Evolutionary conservation across 1,139 yeast genomes (phyloP).

Genomic region (Yamadazyma blattariae): DNA sequence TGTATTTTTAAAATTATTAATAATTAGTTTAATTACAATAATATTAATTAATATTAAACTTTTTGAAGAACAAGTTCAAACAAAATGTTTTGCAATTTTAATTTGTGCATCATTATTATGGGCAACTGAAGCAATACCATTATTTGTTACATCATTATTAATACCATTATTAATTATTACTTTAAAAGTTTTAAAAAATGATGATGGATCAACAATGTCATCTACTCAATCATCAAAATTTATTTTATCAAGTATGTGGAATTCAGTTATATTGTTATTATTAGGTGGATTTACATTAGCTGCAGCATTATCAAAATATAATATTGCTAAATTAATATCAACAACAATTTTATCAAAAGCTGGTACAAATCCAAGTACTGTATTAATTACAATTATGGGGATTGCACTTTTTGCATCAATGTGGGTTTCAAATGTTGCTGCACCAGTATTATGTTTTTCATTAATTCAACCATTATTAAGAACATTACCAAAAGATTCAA

Average conservation of each 20-base stretch:
- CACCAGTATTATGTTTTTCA: slow-evolving; percentile 72
- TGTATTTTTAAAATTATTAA: slow-evolving; percentile 42
- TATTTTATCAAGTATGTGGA: slow-evolving; percentile 67
- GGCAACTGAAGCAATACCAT: slow-evolving; percentile 73
- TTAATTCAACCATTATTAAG: slow-evolving; percentile 63
- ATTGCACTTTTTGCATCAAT: slow-evolving; percentile 68
- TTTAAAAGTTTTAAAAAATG: slow-evolving; percentile 56
- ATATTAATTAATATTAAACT: slow-evolving; percentile 52
- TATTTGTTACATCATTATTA: slow-evolving; percentile 62
- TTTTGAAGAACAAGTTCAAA: slow-evolving; percentile 57
- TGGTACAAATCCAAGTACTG: slow-evolving; percentile 64
- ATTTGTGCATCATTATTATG: slow-evolving; percentile 68
- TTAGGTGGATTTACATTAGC: slow-evolving; percentile 75
- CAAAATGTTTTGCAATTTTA: slow-evolving; percentile 65
- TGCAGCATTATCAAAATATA: slow-evolving; percentile 68
- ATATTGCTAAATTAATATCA: slow-evolving; percentile 65
- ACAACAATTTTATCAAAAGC: slow-evolving; percentile 63
- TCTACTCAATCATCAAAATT: slow-evolving; percentile 54
- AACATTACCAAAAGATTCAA: slow-evolving; percentile 59
- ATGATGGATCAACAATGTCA: slow-evolving; percentile 51
- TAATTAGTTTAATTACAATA: slow-evolving; percentile 45
- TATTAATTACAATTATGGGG: slow-evolving; percentile 61
- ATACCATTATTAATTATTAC: slow-evolving; percentile 59
- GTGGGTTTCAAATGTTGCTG: slow-evolving; percentile 82
- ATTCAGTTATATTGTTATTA: slow-evolving; percentile 65